Evolutionary conservation across 768 basidiomycete species (phyloP).

Genomic region (Polyporus arcularius): DNA sequence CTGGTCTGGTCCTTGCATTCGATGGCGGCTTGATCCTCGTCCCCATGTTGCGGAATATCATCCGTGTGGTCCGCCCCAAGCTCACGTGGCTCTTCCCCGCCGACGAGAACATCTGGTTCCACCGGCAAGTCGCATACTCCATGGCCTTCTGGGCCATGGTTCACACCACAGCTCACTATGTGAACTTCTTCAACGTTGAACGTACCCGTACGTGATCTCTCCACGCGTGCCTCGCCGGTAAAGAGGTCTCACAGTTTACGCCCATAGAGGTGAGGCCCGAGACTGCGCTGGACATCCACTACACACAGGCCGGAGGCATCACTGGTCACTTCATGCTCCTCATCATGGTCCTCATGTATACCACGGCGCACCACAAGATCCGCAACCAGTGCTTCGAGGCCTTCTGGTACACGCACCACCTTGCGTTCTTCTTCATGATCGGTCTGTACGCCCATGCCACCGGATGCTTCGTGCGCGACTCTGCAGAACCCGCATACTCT

Average conservation of each 20-base stretch:
- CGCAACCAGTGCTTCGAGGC: conserved; percentile 90
- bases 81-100: conserved; percentile 85
- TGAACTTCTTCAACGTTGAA: conserved; percentile 93
- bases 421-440: conserved; percentile 93
- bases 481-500: conserved; percentile 69
- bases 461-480: conserved; percentile 93
- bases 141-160: conserved; percentile 93
- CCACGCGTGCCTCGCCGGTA: background rate
- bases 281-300: conserved; percentile 82
- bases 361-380: conserved; percentile 87
- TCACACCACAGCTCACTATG: conserved; percentile 91
- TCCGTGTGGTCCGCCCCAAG: conserved; percentile 80
- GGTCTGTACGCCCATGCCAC: conserved; percentile 88
- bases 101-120: conserved; percentile 96
- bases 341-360: conserved; percentile 91
- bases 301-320: conserved; percentile 86
- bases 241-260: background rate
- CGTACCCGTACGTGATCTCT: conserved; percentile 60
- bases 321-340: conserved; percentile 95
- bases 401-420: conserved; percentile 97
- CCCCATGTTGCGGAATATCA: conserved; percentile 87
- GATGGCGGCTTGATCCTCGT: conserved; percentile 85
- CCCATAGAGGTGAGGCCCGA: conserved; percentile 75
- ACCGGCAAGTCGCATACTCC: conserved; percentile 91
- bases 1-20: conserved; percentile 86